These are phyloP conservation scores for Ophiostoma pallidulum DNA, from an alignment of 2,329 filamentous ascomycete genomes.

Conservation along the genomic window DNA sequence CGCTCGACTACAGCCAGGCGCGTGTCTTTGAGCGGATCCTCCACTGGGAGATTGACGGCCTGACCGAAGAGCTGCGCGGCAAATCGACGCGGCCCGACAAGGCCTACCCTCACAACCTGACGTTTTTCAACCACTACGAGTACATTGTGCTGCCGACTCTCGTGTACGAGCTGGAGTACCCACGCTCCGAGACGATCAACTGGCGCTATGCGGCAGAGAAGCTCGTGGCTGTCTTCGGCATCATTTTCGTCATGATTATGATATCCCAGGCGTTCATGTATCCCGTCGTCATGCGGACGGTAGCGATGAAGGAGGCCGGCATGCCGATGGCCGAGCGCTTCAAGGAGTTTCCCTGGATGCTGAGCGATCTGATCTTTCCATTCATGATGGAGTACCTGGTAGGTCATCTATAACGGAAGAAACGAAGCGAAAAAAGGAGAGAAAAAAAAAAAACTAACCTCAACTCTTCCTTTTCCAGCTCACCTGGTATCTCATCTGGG, in stretches of 20 bases:
- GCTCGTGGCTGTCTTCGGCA: conserved; percentile 56
- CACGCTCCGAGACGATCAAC: conserved; percentile 56
- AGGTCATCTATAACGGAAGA: conserved; percentile 11
- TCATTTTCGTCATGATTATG: conserved; percentile 71
- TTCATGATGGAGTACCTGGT: conserved; percentile 69
- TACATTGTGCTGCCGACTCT: conserved; percentile 68
- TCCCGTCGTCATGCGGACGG: conserved; percentile 58
- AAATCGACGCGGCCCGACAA: conserved; percentile 42
- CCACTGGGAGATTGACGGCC: conserved; percentile 54
- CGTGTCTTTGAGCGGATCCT: conserved; percentile 56
- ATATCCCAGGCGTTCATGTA: conserved; percentile 70
- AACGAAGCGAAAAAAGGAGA: too few species aligned
- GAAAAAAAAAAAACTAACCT: too few species aligned
- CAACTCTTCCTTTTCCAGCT: too few species aligned
- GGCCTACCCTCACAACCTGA: conserved; percentile 62
- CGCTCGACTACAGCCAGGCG: conserved; percentile 54
- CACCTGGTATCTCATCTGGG: conserved; percentile 76
- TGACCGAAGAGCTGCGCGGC: conserved; percentile 56
- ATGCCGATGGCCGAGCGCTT: conserved; percentile 53
- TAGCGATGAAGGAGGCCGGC: conserved; percentile 57
- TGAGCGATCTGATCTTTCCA: conserved; percentile 67
- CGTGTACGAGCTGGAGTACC: conserved; percentile 72
- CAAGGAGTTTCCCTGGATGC: conserved; percentile 60
- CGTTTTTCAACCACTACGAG: conserved; percentile 54
- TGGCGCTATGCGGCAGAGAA: conserved; percentile 72